Evolutionary conservation across 2,329 filamentous ascomycete genomes (phyloP).

Genomic region (Sclerotiophoma versabilis): DNA sequence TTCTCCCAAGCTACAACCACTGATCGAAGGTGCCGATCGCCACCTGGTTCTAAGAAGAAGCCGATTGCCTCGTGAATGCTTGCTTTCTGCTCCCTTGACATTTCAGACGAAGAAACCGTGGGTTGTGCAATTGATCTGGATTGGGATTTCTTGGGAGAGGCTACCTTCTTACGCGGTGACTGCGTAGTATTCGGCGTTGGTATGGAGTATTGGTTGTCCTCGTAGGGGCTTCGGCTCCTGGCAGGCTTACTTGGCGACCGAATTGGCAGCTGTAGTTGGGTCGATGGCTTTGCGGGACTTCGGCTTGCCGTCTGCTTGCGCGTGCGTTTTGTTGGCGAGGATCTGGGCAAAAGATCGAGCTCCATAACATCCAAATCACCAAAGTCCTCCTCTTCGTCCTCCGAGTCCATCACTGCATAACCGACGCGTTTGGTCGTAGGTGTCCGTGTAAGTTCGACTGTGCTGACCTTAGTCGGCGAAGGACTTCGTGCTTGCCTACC

Average conservation of each 20-base stretch:
- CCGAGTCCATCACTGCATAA: conserved; percentile 40
- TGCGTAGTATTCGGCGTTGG: conserved; percentile 30
- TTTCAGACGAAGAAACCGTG: conserved; percentile 29
- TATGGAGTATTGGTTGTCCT: conserved; percentile 25
- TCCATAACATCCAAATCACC: conserved; percentile 40
- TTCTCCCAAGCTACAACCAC: conserved; percentile 32
- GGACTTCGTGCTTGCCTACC: conserved; percentile 34
- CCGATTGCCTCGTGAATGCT: conserved; percentile 29
- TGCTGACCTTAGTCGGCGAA: conserved; percentile 23
- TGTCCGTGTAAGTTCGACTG: conserved; percentile 12
- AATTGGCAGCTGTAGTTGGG: conserved; percentile 26
- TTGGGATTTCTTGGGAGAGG: conserved; percentile 22
- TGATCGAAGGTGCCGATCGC: conserved; percentile 29
- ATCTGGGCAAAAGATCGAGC: conserved; percentile 22
- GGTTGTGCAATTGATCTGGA: conserved; percentile 4
- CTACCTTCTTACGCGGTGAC: conserved; percentile 16
- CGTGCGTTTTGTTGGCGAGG: conserved; percentile 16
- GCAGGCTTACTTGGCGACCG: conserved; percentile 39
- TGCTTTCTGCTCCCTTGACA: conserved; percentile 36
- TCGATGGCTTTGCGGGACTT: conserved; percentile 11
- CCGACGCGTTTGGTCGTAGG: conserved; percentile 26
- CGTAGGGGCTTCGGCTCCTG: conserved; percentile 23
- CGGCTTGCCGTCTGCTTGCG: conserved; percentile 24
- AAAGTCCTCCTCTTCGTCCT: conserved; percentile 39
- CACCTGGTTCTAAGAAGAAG: conserved; percentile 35